Conservation (phyloP, 768 basidiomycete genomes). For the Cubamyces lactineus region DNA sequence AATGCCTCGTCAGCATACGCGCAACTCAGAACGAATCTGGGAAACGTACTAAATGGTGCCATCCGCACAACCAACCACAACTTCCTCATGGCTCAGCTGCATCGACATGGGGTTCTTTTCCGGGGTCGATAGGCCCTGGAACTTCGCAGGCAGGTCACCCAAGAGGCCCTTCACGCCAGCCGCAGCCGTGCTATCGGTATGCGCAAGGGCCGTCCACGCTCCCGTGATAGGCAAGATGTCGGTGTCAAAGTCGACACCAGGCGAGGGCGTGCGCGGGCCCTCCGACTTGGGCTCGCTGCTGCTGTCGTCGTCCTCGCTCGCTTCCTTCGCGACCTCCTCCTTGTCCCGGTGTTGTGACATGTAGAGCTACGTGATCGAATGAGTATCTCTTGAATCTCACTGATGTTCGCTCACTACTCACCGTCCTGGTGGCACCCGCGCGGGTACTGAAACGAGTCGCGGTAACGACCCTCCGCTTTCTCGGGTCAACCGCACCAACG, state of each 20-base stretch:
- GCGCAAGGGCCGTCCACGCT: slow-evolving; percentile 73
- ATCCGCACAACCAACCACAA: slow-evolving; percentile 89
- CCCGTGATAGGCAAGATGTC: slow-evolving; percentile 71
- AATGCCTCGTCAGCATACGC: background rate
- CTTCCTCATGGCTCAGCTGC: slow-evolving; percentile 88
- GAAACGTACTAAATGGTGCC: slow-evolving; percentile 86
- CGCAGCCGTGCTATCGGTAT: slow-evolving; percentile 37
- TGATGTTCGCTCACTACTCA: slow-evolving; percentile 40
- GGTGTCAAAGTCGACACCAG: slow-evolving; percentile 63
- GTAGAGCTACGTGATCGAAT: slow-evolving; percentile 56
- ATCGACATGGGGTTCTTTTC: slow-evolving; percentile 96
- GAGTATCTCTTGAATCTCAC: background rate
- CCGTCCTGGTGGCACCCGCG: slow-evolving; percentile 79
- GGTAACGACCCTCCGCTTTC: slow-evolving; percentile 82
- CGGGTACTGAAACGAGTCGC: slow-evolving; percentile 88
- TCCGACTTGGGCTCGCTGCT: slow-evolving; percentile 23
- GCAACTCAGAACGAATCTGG: too few species aligned
- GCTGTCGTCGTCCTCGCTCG: slow-evolving; percentile 27
- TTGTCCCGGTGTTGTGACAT: slow-evolving; percentile 77
- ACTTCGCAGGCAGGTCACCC: slow-evolving; percentile 67
- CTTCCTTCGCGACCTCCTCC: slow-evolving; percentile 35
- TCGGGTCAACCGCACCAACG: slow-evolving; percentile 86
- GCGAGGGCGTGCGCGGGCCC: slow-evolving; percentile 29
- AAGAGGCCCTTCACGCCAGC: slow-evolving; percentile 58
- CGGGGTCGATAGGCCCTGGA: slow-evolving; percentile 78